These are phyloP conservation scores for Starmerella floricola DNA, from an alignment of 805 yeast species.

Conservation along the genomic window DNA sequence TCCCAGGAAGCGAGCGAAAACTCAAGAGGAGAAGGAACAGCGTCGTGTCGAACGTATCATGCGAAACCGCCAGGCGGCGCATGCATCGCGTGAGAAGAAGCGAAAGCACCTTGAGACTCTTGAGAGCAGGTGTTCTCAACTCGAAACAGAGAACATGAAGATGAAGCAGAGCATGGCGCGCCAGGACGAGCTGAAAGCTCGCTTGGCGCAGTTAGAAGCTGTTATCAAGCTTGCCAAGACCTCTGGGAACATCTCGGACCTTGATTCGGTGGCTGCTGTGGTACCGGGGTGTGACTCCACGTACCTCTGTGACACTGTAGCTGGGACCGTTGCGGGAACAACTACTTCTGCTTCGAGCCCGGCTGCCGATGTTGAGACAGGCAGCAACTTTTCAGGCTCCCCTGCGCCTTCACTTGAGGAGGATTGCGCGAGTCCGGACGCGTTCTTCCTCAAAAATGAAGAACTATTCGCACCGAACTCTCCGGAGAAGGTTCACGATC, in stretches of 20 bases:
- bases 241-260: conserved; percentile 19
- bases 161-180: conserved; percentile 18
- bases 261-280: neutral
- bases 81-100: conserved; percentile 93
- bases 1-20: conserved; percentile 92
- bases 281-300: neutral
- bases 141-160: conserved; percentile 24
- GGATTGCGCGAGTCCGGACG: conserved; percentile 22
- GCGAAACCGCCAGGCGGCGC: conserved; percentile 93
- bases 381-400: conserved; percentile 7
- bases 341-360: no score
- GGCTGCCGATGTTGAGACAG: no score
- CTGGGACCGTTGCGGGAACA: neutral
- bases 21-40: conserved; percentile 94
- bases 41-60: conserved; percentile 84
- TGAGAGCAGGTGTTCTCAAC: conserved; percentile 40
- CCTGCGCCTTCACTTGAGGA: conserved; percentile 22
- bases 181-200: conserved; percentile 10
- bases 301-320: neutral
- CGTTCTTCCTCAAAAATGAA: conserved; percentile 13
- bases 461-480: conserved; percentile 12
- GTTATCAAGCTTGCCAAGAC: conserved; percentile 18
- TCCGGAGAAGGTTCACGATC: conserved; percentile 3
- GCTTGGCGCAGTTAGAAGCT: conserved; percentile 22
- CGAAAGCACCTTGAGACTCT: conserved; percentile 79